Conservation (phyloP, 2,329 filamentous ascomycete genomes). For the Cordyceps cateniannulata region DNA sequence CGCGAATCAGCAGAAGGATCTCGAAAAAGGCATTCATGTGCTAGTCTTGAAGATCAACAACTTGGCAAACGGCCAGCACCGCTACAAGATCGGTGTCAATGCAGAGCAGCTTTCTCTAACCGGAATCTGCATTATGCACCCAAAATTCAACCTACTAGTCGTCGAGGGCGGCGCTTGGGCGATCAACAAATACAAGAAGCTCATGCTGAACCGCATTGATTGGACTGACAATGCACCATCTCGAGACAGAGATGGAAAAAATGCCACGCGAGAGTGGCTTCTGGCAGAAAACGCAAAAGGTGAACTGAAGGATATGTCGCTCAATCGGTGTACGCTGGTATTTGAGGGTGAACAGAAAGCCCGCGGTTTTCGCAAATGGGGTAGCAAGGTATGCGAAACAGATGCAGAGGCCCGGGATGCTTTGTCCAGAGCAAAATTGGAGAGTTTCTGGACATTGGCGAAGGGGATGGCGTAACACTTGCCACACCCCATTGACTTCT, state of each 20-base stretch:
- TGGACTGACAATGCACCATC: constrained; percentile 87
- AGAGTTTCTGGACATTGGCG: constrained; percentile 89
- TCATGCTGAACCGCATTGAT: constrained; percentile 89
- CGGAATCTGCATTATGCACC: constrained; percentile 87
- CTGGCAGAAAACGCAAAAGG: constrained; percentile 72
- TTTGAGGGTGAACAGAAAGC: constrained; percentile 88
- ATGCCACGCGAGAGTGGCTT: constrained; percentile 66
- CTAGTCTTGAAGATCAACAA: constrained; percentile 85
- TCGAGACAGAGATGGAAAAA: constrained; percentile 50
- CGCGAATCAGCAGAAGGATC: constrained; percentile 78
- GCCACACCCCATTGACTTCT: too few relatives aligned
- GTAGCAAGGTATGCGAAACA: constrained; percentile 84
- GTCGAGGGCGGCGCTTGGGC: constrained; percentile 86
- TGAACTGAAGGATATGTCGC: constrained; percentile 70
- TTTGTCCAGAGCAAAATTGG: constrained; percentile 76
- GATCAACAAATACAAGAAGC: constrained; percentile 78
- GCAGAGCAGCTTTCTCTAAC: constrained; percentile 84
- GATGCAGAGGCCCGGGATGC: constrained; percentile 82
- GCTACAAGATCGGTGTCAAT: constrained; percentile 89
- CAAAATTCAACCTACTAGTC: constrained; percentile 79
- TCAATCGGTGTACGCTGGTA: constrained; percentile 75
- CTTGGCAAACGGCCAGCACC: constrained; percentile 86
- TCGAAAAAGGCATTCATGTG: constrained; percentile 75
- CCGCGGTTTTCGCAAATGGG: constrained; percentile 79
- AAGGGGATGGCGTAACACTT: constrained; percentile 44